Evolutionary conservation across 768 basidiomycete genomes (phyloP).

Genomic region (Termitomyces sp.): DNA sequence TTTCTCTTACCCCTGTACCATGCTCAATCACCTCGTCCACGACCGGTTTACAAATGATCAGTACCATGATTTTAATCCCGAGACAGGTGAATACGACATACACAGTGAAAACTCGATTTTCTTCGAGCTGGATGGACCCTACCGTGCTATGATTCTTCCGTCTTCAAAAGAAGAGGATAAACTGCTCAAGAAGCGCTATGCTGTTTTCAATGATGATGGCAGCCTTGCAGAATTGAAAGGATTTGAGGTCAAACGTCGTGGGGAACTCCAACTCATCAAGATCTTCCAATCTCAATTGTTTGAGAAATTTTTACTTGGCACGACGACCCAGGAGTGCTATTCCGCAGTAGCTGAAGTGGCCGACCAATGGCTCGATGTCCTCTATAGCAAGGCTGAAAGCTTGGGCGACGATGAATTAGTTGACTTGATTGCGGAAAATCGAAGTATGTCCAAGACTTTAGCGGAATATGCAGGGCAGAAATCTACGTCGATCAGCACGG

Average conservation of each 20-base stretch:
- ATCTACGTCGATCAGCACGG: constrained; percentile 97
- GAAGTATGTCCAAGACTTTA: constrained; percentile 95
- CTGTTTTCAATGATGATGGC: constrained; percentile 97
- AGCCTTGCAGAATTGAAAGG: constrained; percentile 97
- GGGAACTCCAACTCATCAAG: constrained; percentile 97
- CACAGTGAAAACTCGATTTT: constrained; percentile 98
- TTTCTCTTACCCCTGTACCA: constrained; percentile 97
- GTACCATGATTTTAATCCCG: constrained; percentile 87
- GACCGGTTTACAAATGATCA: constrained; percentile 96
- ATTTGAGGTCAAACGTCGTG: constrained; percentile 97
- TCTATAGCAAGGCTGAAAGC: constrained; percentile 81
- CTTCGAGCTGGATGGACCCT: constrained; percentile 98
- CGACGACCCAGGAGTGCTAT: constrained; percentile 94
- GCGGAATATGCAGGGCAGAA: constrained; percentile 96
- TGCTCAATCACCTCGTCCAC: constrained; percentile 98
- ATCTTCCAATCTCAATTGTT: constrained; percentile 99
- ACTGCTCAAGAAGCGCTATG: constrained; percentile 95
- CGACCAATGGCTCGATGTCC: constrained; percentile 95
- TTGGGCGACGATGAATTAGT: constrained; percentile 90
- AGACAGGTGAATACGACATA: constrained; percentile 77
- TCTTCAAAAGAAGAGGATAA: constrained; percentile 99
- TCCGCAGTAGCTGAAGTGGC: constrained; percentile 89
- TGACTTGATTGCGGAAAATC: constrained; percentile 96
- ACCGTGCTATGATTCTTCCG: constrained; percentile 98
- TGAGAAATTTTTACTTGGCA: constrained; percentile 92